Percentiles rank a stretch among this genome's conserved stretches.
Evolutionary conservation across 2,329 filamentous ascomycete species (phyloP).

Genomic region (Aureobasidium pullulans): DNA sequence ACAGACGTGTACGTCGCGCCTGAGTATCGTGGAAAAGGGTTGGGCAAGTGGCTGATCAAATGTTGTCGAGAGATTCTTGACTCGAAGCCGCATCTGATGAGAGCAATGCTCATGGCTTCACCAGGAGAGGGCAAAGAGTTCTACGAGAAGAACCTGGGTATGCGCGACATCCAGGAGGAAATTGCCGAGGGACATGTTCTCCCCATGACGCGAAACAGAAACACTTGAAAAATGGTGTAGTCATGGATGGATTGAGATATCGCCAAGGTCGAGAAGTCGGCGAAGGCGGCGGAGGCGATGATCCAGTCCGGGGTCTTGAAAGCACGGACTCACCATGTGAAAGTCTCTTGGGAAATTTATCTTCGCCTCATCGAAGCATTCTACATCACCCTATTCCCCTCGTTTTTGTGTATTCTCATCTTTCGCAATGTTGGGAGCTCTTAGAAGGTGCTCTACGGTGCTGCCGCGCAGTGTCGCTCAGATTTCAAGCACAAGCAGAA

Average conservation of each 20-base stretch:
- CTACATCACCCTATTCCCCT: background rate
- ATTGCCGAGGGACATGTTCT: background rate
- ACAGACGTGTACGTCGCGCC: constrained; percentile 22
- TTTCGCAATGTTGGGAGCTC: constrained; percentile 7
- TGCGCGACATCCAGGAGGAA: constrained; percentile 18
- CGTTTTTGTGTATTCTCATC: background rate
- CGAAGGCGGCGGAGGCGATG: background rate
- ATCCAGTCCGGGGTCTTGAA: background rate
- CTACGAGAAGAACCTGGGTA: constrained; percentile 19
- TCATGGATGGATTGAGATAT: background rate
- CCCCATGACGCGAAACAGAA: background rate
- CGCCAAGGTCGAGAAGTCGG: background rate
- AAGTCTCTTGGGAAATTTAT: constrained; percentile 10
- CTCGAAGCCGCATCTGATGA: constrained; percentile 18
- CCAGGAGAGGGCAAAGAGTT: constrained; percentile 17
- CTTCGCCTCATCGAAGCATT: background rate
- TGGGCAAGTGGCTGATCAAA: constrained; percentile 22
- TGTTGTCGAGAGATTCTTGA: constrained; percentile 20
- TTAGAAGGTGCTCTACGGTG: constrained; percentile 23
- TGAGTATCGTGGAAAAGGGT: constrained; percentile 17
- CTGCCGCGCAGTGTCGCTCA: constrained; percentile 21
- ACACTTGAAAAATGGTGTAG: background rate
- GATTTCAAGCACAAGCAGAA: constrained; percentile 11
- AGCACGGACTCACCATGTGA: background rate
- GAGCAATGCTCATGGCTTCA: constrained; percentile 19